Evolutionary conservation across 129 eudicot species (phyloP).

Genomic region (Flaveria ramosissima): DNA sequence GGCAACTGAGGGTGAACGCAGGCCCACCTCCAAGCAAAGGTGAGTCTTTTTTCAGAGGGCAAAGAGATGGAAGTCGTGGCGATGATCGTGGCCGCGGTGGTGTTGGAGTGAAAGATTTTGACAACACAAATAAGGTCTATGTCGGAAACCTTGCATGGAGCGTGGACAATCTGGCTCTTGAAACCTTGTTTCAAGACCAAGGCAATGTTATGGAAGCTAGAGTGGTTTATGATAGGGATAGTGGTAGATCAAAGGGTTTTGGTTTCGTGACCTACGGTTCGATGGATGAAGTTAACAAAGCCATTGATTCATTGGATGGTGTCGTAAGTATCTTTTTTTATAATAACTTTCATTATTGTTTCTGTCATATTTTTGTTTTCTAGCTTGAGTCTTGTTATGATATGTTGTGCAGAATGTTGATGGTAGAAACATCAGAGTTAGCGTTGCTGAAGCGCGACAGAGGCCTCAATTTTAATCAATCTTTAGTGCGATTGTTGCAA

Average conservation of each 20-base stretch:
- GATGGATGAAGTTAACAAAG: conserved; percentile 77
- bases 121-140: conserved; percentile 63
- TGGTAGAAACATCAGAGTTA: conserved; percentile 81
- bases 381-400: background rate
- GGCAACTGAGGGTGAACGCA: conserved; percentile 76
- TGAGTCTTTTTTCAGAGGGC: conserved; percentile 45
- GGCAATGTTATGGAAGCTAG: conserved; percentile 82
- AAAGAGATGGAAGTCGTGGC: conserved; percentile 44
- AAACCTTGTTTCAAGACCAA: conserved; percentile 67
- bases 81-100: conserved; percentile 13
- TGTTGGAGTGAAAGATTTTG: conserved; percentile 46
- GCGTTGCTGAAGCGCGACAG: conserved; percentile 73
- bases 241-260: conserved; percentile 93
- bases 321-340: conserved; percentile 46
- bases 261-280: conserved; percentile 85
- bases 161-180: conserved; percentile 76
- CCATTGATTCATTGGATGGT: conserved; percentile 73
- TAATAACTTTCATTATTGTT: background rate
- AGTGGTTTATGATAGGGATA: conserved; percentile 89
- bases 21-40: conserved; percentile 87
- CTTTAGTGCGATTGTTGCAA: background rate
- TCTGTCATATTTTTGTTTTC: background rate
- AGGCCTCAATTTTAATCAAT: conserved; percentile 51
- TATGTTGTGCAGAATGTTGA: conserved; percentile 63
- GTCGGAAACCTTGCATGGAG: conserved; percentile 95